Evolutionary conservation across 2,329 filamentous ascomycete genomes (phyloP).

Genomic region (Zymoseptoria ardabiliae): DNA sequence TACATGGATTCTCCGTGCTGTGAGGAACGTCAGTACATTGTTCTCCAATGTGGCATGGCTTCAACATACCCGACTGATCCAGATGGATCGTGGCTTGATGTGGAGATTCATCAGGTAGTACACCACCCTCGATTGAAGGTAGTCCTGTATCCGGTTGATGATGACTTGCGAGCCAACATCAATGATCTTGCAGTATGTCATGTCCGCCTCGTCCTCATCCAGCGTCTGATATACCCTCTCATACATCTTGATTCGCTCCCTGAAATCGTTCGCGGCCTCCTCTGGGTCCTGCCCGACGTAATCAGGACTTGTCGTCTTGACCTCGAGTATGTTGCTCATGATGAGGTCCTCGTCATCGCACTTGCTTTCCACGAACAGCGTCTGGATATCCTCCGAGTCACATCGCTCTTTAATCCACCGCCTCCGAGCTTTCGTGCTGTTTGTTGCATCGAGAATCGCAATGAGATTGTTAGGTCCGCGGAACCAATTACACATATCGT

Average conservation of each 20-base stretch:
- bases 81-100: conserved; percentile 92
- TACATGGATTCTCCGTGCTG: conserved; percentile 92
- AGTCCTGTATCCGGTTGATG: conserved; percentile 96
- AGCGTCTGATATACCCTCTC: conserved; percentile 95
- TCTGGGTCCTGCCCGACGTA: conserved; percentile 93
- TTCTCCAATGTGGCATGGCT: not conserved
- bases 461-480: conserved; percentile 67
- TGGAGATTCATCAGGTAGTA: conserved; percentile 99
- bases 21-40: conserved; percentile 6
- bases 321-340: conserved; percentile 88
- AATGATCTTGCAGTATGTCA: conserved; percentile 96
- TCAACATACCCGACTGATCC: conserved; percentile 63
- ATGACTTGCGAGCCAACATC: conserved; percentile 93
- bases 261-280: conserved; percentile 81
- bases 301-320: conserved; percentile 94
- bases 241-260: conserved; percentile 90
- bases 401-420: conserved; percentile 86
- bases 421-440: conserved; percentile 82
- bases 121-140: conserved; percentile 89
- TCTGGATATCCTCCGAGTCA: conserved; percentile 64
- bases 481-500: conserved; percentile 95
- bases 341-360: conserved; percentile 94
- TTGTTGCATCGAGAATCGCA: conserved; percentile 92
- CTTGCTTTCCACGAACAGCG: conserved; percentile 92
- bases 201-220: conserved; percentile 75